Conservation (phyloP, 371 early-diverging fungal genomes). For the Apophysomyces elegans region DNA sequence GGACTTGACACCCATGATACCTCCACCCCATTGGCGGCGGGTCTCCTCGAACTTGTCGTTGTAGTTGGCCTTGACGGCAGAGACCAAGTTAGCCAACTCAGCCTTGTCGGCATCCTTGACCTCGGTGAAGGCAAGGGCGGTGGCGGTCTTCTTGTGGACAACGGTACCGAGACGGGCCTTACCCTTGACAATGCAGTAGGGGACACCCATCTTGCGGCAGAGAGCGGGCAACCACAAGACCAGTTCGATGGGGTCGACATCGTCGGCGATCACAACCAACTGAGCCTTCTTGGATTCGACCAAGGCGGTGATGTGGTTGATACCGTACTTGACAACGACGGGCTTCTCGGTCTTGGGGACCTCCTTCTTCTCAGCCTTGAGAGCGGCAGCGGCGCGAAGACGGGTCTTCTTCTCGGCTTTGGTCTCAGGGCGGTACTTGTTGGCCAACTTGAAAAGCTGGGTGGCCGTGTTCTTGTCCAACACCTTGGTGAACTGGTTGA, state of each 20-base stretch:
- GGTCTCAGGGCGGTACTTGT: conserved; percentile 99
- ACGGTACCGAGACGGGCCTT: conserved; percentile 98
- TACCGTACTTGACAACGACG: conserved; percentile 96
- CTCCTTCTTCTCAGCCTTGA: conserved; percentile 89
- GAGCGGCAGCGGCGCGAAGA: conserved; percentile 80
- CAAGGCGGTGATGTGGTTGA: conserved; percentile 99
- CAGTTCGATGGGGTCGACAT: conserved; percentile 99
- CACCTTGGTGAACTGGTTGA: conserved; percentile 99
- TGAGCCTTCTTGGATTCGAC: conserved; percentile 99
- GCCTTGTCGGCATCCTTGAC: conserved; percentile 96
- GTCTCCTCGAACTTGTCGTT: conserved; percentile 91
- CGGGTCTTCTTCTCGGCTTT: conserved; percentile 95
- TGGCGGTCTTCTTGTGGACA: conserved; percentile 99
- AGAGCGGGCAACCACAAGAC: conserved; percentile 99
- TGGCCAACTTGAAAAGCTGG: conserved; percentile 93
- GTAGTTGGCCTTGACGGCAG: conserved; percentile 92
- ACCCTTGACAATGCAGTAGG: conserved; percentile 99
- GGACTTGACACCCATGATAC: conserved; percentile 95
- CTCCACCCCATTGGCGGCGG: conserved; percentile 97
- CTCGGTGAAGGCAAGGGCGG: conserved; percentile 95
- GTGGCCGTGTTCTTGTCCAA: conserved; percentile 98
- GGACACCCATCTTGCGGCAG: conserved; percentile 99
- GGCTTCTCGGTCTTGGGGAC: conserved; percentile 94
- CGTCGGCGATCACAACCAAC: conserved; percentile 98
- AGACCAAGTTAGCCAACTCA: conserved; percentile 86